Evolutionary conservation across 192 early-diverging fungal genomes (phyloP).

Genomic region (Haplosporangium gracile): DNA sequence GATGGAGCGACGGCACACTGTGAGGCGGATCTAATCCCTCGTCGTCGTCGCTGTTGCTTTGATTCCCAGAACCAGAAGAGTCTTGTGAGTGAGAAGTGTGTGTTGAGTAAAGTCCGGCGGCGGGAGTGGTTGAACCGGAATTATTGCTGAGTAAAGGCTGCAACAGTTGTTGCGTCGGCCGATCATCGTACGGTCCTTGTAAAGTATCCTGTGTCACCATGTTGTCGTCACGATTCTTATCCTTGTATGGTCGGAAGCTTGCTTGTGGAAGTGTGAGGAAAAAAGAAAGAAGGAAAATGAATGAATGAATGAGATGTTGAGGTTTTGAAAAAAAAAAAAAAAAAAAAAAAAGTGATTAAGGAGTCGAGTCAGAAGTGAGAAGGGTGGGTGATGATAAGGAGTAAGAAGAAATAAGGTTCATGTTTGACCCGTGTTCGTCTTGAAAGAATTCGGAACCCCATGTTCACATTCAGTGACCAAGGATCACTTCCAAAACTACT

Average conservation of each 20-base stretch:
- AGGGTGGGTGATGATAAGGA: neutral
- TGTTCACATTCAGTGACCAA: neutral
- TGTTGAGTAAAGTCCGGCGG: neutral
- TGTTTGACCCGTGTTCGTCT: neutral
- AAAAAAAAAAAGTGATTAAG: neutral
- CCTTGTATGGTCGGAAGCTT: neutral
- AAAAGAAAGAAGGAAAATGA: neutral
- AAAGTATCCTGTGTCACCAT: neutral
- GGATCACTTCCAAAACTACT: neutral
- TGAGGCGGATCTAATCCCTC: neutral
- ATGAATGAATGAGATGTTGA: neutral
- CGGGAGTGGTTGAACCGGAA: neutral
- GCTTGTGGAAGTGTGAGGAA: neutral
- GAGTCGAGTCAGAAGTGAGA: neutral
- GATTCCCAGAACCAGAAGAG: neutral
- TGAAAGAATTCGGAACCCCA: neutral
- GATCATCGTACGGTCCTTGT: neutral
- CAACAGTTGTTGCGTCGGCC: neutral
- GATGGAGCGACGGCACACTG: slow-evolving; percentile 12
- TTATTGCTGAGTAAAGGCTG: neutral
- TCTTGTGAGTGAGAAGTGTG: neutral
- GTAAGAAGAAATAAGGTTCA: neutral
- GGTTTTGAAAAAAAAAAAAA: neutral
- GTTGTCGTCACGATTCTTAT: neutral
- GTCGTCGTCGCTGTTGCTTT: neutral